phyloP scores from a whole-genome alignment of 805 yeast species.

The Candida suzukii region DNA sequence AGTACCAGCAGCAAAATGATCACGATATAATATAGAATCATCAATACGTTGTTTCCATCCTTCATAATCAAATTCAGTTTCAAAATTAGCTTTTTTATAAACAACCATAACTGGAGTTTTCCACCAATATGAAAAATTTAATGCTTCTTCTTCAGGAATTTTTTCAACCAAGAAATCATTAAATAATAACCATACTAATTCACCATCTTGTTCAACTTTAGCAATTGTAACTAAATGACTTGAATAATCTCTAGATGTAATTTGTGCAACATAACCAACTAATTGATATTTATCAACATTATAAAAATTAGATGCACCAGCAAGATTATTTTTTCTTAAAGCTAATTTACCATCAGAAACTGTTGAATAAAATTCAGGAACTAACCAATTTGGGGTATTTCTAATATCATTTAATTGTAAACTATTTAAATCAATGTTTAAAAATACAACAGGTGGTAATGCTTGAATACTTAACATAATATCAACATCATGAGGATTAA shows the following conservation, averaged over 20 bases:
- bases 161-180: conserved; percentile 86
- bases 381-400: conserved; percentile 49
- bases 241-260: conserved; percentile 44
- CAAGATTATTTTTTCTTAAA: conserved; percentile 17
- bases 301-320: conserved; percentile 11
- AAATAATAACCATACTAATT: conserved; percentile 67
- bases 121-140: conserved; percentile 70
- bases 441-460: conserved; percentile 57
- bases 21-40: conserved; percentile 61
- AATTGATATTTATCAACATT: conserved; percentile 43
- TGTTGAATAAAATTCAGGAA: conserved; percentile 46
- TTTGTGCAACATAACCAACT: conserved; percentile 64
- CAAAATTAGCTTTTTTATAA: conserved; percentile 47
- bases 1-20: conserved; percentile 63
- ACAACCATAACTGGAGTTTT: conserved; percentile 71
- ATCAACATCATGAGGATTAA: conserved; percentile 46
- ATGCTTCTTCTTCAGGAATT: conserved; percentile 69
- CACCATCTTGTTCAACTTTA: conserved; percentile 27
- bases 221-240: conserved; percentile 59
- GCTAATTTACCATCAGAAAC: conserved; percentile 17
- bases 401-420: conserved; percentile 49
- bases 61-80: conserved; percentile 36
- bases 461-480: conserved; percentile 42
- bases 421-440: conserved; percentile 50
- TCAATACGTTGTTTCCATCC: conserved; percentile 50